Evolutionary conservation across 257 asterid genomes (phyloP), one percentile per base, ranked within the genome.

Genomic region (Nicotiana tabacum): DNA sequence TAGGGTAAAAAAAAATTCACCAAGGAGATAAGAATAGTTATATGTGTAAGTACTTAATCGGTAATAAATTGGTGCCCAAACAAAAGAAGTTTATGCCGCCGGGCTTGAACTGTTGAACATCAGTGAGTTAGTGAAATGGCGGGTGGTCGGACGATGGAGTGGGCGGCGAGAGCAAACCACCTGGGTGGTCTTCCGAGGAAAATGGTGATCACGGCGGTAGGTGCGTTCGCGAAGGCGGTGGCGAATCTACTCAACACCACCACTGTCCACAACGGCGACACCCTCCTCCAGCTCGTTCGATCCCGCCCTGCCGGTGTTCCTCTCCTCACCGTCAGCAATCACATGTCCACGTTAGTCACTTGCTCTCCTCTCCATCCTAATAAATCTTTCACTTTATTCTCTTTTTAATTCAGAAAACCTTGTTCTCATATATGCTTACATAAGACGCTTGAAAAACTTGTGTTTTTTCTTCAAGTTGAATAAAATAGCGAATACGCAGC

Each of bases 311-410:
- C 95, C 4, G 92, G 93, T 15, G 91, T 93, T n/a, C 99, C 99
- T 84, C 97, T 96, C 57, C 82, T 96, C 85, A 96, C 99, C 43
- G 97, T 96, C 88, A 94, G 98, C 92, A 96, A 96, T 83, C 99
- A 94, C 87, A 92, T 94, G 98, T 96, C 99, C 89, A 94, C 98
- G 98, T 96, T 89, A 89, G 98, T 92, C 88, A 85, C 76, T 85
- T 78, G 17, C 64, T 82, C 76, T 30, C 61, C 17, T 58, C 29
- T 58, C 60, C n/a, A 55, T 55, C 60, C 60, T 13, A 18, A 58
- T 58, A 58, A 58, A 18, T 58, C 65, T 58, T 57, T 17, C 64
- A 57, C 24, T 57, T 57, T 17, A 17, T 56, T 58, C 65, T n/a
- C 13, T 60, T 60, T 30, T n/a, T 60, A n/a, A 60, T 60, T 60